Percentiles rank a stretch among this genome's conserved stretches.
Conservation (phyloP, 768 basidiomycete genomes). For the Candolleomyces aberdarensis region DNA sequence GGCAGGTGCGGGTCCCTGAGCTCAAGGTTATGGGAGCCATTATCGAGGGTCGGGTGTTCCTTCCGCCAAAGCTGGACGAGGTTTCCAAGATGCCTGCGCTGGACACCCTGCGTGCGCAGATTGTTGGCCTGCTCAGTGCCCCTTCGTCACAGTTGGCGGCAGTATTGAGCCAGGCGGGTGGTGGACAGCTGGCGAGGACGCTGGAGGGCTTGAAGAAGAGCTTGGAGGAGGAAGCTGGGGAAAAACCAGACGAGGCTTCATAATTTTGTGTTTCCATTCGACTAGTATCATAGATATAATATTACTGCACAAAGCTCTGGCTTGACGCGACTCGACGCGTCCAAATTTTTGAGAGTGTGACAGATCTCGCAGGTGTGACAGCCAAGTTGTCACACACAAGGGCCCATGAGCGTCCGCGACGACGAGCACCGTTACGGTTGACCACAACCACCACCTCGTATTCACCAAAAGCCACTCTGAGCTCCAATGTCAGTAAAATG, state of each 20-base stretch:
- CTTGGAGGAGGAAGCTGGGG: slow-evolving; percentile 45
- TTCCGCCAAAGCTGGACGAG: slow-evolving; percentile 52
- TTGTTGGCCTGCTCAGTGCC: slow-evolving; percentile 79
- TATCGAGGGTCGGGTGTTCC: slow-evolving; percentile 72
- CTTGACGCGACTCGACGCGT: slow-evolving; percentile 1
- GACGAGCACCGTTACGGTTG: not conserved
- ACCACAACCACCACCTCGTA: not conserved
- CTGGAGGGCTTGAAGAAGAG: slow-evolving; percentile 72
- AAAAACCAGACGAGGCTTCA: not conserved
- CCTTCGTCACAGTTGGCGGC: slow-evolving; percentile 74
- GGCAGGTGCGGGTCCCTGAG: slow-evolving; percentile 57
- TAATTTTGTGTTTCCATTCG: not conserved
- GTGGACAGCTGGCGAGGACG: slow-evolving; percentile 69
- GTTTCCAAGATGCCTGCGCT: slow-evolving; percentile 76
- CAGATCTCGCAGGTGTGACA: not conserved
- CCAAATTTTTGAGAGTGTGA: slow-evolving; percentile 5
- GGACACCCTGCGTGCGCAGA: slow-evolving; percentile 73
- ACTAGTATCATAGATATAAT: not conserved
- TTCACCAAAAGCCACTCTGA: slow-evolving; percentile 2
- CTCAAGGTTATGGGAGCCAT: slow-evolving; percentile 75
- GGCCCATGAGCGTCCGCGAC: not conserved
- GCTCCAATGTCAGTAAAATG: slow-evolving; percentile 6
- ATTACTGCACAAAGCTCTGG: not conserved
- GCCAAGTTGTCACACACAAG: not conserved
- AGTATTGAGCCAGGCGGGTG: slow-evolving; percentile 47